Percentiles rank a stretch among this genome's conserved stretches.
These are phyloP conservation scores for Meredithiella fracta DNA, from an alignment of 2,329 filamentous ascomycete genomes.

Conservation along the genomic window DNA sequence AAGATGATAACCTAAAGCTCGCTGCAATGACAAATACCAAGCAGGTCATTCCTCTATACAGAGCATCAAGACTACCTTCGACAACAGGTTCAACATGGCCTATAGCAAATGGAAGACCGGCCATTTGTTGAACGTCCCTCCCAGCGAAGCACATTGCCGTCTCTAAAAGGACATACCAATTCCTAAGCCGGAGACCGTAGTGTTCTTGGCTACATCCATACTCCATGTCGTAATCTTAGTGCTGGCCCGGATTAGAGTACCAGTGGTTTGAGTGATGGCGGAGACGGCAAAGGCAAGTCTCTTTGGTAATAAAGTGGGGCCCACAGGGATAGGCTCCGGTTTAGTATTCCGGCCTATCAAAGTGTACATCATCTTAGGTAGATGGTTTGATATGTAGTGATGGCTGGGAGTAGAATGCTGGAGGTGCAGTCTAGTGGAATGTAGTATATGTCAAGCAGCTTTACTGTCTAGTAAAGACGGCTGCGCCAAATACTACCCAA, in stretches of 20 bases:
- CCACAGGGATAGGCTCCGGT: constrained; percentile 5
- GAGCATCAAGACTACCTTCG: constrained; percentile 37
- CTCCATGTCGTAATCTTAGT: constrained; percentile 35
- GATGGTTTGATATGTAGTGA: not conserved
- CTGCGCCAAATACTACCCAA: no score
- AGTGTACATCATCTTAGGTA: not conserved
- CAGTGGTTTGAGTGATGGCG: constrained; percentile 42
- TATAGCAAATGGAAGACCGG: constrained; percentile 20
- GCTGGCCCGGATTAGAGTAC: constrained; percentile 37
- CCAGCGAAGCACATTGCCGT: constrained; percentile 36
- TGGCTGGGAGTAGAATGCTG: not conserved
- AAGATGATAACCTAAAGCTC: constrained; percentile 41
- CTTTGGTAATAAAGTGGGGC: constrained; percentile 36
- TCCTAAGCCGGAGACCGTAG: constrained; percentile 40
- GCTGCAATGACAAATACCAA: constrained; percentile 46
- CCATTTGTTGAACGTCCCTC: constrained; percentile 25
- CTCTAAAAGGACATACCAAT: constrained; percentile 38
- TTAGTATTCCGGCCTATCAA: not conserved
- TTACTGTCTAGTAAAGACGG: no score
- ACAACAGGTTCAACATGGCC: constrained; percentile 37
- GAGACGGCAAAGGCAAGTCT: constrained; percentile 43
- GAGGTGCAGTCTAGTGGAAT: no score
- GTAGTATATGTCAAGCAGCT: no score
- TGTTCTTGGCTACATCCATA: constrained; percentile 37
- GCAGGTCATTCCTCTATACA: constrained; percentile 41